Evolutionary conservation across 2,329 filamentous ascomycete genomes (phyloP), one percentile per base, ranked within the genome.

Genomic region (Rugonectria rugulosa): DNA sequence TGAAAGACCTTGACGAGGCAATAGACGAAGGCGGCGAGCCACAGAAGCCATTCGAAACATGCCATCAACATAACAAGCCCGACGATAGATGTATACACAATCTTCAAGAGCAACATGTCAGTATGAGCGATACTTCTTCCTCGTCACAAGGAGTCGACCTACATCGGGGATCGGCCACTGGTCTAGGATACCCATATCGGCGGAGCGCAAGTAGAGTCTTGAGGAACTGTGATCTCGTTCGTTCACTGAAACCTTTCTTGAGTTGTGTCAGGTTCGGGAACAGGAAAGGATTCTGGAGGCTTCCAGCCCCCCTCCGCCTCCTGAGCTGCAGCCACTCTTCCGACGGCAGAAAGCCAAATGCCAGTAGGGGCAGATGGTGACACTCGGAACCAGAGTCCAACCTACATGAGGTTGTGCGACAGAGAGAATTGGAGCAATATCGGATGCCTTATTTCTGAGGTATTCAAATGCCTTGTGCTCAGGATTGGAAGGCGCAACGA

Each of bases 1-100:
- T 86, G 80, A 68, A 89, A 97, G 24, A 94, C 92, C 72, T 97
- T 97, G 69, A 87, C 78, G 2, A 97, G 79, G 71, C 94, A 98
- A 75, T 97, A 98, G 60, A 95, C 71, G 70, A 98, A 98, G 4
- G 94, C 92, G n/a, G 89, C 87, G 34, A 98, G 82, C 92, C 93
- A 97, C 12, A 98, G 83, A 57, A 97, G 87, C 92, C 95, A 98
- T 77, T 98, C 94, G 8, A 98, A 79, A 24, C 92, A 81, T 2
- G 94, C 94, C 56, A 90, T 90, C 20, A 95, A 68, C 87, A 97
- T 92, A 44, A 97, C 80, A 6, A 88, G 74, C 15, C 91, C 91
- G 29, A 97, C 83, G 63, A 97, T 88, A 52, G 87, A 79, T 8
- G 93, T 88, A 72, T 96, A 97, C 53, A 94, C 79, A 65, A 97